A percentile compares a stretch with the other conserved stretches of the same genome.
phyloP scores from a whole-genome alignment of 495 filamentous ascomycete species.

The Hypoxylon fuscum region DNA sequence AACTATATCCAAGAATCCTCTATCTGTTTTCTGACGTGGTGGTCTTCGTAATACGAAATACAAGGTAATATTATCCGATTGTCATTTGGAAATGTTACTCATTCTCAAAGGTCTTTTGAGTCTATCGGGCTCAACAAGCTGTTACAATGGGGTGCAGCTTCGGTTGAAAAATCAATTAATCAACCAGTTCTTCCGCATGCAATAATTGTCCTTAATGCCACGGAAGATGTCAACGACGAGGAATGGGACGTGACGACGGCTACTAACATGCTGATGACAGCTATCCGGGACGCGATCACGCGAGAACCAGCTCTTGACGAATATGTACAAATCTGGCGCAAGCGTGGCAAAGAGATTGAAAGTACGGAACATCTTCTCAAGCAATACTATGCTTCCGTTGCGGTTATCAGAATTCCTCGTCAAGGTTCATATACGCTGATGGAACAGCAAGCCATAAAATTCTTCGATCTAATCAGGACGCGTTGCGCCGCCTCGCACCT shows the following conservation, averaged over 20 bases:
- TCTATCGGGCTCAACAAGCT: constrained; percentile 49
- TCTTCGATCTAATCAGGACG: constrained; percentile 51
- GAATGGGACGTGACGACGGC: constrained; percentile 55
- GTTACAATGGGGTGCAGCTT: constrained; percentile 45
- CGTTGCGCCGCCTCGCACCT: constrained; percentile 46
- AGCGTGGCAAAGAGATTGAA: constrained; percentile 28
- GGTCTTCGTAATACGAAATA: constrained; percentile 57
- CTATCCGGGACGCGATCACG: constrained; percentile 27
- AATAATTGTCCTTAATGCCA: constrained; percentile 61
- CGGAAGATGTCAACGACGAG: constrained; percentile 50
- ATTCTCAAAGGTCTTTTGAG: constrained; percentile 39
- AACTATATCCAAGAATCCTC: constrained; percentile 61
- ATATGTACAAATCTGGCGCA: constrained; percentile 32
- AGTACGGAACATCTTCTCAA: constrained; percentile 56
- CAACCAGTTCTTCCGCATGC: constrained; percentile 62
- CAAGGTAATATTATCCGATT: constrained; percentile 1
- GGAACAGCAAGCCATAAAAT: constrained; percentile 54
- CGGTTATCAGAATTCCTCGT: constrained; percentile 57
- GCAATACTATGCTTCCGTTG: constrained; percentile 61
- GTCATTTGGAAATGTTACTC: background rate
- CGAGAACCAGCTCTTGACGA: constrained; percentile 30
- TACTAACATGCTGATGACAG: constrained; percentile 48
- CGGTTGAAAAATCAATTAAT: constrained; percentile 60
- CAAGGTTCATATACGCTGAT: constrained; percentile 54
- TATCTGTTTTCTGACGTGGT: constrained; percentile 62